Evolutionary conservation across 371 early-diverging fungal species (phyloP).

Genomic region (Mucor plumbeus): DNA sequence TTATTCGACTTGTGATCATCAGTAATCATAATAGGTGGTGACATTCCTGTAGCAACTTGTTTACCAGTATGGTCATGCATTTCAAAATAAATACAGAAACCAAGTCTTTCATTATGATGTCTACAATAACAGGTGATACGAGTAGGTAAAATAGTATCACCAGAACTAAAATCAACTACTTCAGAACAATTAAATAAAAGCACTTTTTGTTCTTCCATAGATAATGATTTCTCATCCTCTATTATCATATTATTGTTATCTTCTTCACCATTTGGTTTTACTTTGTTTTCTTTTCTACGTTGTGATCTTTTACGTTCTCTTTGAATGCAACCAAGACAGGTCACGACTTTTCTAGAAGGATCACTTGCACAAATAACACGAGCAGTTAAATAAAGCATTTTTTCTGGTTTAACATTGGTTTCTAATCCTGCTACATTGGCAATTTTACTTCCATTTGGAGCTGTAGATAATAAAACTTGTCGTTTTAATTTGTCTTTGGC

Average conservation of each 20-base stretch:
- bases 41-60: conserved; percentile 79
- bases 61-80: conserved; percentile 74
- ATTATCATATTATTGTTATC: conserved; percentile 20
- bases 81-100: conserved; percentile 85
- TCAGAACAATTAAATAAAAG: conserved; percentile 89
- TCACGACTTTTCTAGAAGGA: conserved; percentile 73
- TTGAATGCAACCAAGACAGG: conserved; percentile 87
- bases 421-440: conserved; percentile 23
- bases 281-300: conserved; percentile 56
- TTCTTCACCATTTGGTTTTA: conserved; percentile 20
- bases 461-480: no score
- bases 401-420: conserved; percentile 33
- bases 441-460: background rate
- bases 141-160: conserved; percentile 89
- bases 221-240: conserved; percentile 58
- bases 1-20: conserved; percentile 95
- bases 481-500: conserved; percentile 63
- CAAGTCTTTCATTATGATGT: conserved; percentile 90
- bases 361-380: conserved; percentile 90
- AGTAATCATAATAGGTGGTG: conserved; percentile 95
- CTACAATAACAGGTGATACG: conserved; percentile 96
- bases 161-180: conserved; percentile 86
- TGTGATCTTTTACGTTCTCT: conserved; percentile 74
- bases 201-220: conserved; percentile 73
- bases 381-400: conserved; percentile 73